Percentiles rank a stretch among this genome's conserved stretches.
These are phyloP conservation scores for Fusarium citri DNA, from an alignment of 2,329 filamentous ascomycete genomes.

Conservation along the genomic window DNA sequence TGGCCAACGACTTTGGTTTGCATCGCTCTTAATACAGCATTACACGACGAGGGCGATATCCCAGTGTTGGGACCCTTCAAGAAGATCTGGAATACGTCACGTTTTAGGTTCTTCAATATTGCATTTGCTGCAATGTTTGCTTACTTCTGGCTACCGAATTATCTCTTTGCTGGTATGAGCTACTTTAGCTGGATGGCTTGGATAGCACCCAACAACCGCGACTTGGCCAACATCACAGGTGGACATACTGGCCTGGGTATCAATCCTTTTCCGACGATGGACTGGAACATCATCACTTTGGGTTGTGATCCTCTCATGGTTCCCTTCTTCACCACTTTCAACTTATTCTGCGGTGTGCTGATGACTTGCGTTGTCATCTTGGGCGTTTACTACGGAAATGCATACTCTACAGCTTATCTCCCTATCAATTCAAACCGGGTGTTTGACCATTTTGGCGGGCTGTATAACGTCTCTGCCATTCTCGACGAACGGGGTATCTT, in stretches of 20 bases:
- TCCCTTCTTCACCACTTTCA: slow-evolving; percentile 53
- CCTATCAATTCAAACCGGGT: slow-evolving; percentile 56
- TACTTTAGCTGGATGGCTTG: slow-evolving; percentile 66
- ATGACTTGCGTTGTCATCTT: slow-evolving; percentile 47
- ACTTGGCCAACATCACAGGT: slow-evolving; percentile 53
- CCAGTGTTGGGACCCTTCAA: slow-evolving; percentile 47
- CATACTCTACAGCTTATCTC: slow-evolving; percentile 53
- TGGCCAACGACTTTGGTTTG: slow-evolving; percentile 66
- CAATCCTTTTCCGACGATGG: slow-evolving; percentile 56
- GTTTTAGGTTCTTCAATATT: slow-evolving; percentile 60
- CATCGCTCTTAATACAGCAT: slow-evolving; percentile 61
- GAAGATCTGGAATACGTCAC: slow-evolving; percentile 55
- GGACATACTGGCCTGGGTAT: slow-evolving; percentile 54
- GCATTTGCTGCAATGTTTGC: slow-evolving; percentile 61
- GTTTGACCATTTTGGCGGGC: slow-evolving; percentile 54
- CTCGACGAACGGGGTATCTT: slow-evolving; percentile 52
- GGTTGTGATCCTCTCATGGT: slow-evolving; percentile 53
- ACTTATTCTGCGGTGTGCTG: slow-evolving; percentile 49
- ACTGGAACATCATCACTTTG: slow-evolving; percentile 56
- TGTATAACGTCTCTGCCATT: slow-evolving; percentile 54
- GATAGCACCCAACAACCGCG: slow-evolving; percentile 59
- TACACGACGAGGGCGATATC: slow-evolving; percentile 57
- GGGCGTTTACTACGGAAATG: slow-evolving; percentile 50
- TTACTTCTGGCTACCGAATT: slow-evolving; percentile 67
- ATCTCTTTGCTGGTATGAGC: slow-evolving; percentile 60